Conservation (phyloP, 768 basidiomycete genomes). For the Lentinula sp. region DNA sequence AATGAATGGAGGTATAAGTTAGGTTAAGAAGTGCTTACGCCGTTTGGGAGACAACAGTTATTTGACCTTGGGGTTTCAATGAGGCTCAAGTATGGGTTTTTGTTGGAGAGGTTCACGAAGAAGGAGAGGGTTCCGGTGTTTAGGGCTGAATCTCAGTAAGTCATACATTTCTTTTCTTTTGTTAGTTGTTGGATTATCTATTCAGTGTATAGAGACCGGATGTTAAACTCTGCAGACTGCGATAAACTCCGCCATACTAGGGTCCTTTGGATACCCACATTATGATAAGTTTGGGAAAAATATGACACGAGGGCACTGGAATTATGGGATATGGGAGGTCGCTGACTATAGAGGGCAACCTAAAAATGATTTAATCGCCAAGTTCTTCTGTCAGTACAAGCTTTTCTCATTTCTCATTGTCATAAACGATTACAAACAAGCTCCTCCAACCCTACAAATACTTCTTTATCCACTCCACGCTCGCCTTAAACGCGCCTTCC, state of each 20-base stretch:
- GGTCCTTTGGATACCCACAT: slow-evolving; percentile 74
- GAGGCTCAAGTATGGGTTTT: slow-evolving; percentile 73
- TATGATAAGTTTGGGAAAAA: no score
- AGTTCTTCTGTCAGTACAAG: no score
- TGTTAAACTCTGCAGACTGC: slow-evolving; percentile 66
- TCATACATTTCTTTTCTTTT: neutral
- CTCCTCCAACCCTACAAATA: slow-evolving; percentile 14
- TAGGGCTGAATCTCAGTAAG: slow-evolving; percentile 70
- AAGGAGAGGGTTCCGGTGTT: slow-evolving; percentile 67
- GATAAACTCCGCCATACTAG: slow-evolving; percentile 61
- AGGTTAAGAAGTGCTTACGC: slow-evolving; percentile 88
- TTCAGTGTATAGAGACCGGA: slow-evolving; percentile 54
- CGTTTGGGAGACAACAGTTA: slow-evolving; percentile 83
- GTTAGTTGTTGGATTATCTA: neutral
- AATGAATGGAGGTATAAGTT: slow-evolving; percentile 89
- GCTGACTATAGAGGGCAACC: no score
- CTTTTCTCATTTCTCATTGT: no score
- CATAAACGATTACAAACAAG: slow-evolving; percentile 13
- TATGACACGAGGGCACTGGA: no score
- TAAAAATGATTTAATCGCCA: no score
- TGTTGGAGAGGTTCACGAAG: slow-evolving; percentile 64
- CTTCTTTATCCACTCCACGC: slow-evolving; percentile 48
- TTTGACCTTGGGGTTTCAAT: slow-evolving; percentile 71
- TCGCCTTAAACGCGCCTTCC: slow-evolving; percentile 55
- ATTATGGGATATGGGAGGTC: no score